Percentiles rank a stretch among this genome's conserved stretches.
Conservation (phyloP, 108 stramenopile genomes). For the Epipyxis sp. region DNA sequence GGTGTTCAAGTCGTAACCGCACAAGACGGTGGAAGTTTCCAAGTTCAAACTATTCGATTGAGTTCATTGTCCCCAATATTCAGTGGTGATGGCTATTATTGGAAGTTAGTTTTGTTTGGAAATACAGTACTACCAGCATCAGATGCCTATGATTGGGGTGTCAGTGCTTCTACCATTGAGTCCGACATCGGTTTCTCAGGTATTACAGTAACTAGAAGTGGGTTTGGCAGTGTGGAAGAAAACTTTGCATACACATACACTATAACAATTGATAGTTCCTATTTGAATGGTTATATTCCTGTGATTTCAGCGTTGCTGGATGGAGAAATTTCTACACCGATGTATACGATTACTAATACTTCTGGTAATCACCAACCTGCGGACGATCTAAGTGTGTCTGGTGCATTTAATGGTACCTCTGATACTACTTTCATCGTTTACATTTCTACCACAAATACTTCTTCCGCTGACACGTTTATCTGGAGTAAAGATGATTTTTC, state of each 20-base stretch:
- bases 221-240: conserved; percentile 36
- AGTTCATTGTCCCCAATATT: conserved; percentile 23
- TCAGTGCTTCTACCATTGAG: conserved; percentile 31
- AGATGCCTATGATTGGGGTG: conserved; percentile 39
- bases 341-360: not conserved
- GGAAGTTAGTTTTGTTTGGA: conserved; percentile 17
- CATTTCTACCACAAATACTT: not conserved
- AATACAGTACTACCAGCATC: not conserved
- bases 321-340: not conserved
- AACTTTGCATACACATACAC: conserved; percentile 27
- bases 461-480: not conserved
- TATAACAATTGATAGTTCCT: conserved; percentile 31
- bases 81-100: conserved; percentile 14
- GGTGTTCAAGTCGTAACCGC: not conserved
- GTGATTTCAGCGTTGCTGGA: not conserved
- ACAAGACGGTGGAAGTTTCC: not conserved
- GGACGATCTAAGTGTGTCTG: not conserved
- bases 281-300: not conserved
- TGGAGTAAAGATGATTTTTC: not conserved
- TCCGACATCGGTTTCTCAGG: not conserved
- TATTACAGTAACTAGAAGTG: conserved; percentile 45
- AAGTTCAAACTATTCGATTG: not conserved
- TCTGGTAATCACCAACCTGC: not conserved
- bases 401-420: not conserved
- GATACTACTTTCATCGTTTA: not conserved